Evolutionary conservation across 1,284 basidiomycete genomes (phyloP), one percentile per base, ranked within the genome.

Genomic region (Macrocystidia cucumis): DNA sequence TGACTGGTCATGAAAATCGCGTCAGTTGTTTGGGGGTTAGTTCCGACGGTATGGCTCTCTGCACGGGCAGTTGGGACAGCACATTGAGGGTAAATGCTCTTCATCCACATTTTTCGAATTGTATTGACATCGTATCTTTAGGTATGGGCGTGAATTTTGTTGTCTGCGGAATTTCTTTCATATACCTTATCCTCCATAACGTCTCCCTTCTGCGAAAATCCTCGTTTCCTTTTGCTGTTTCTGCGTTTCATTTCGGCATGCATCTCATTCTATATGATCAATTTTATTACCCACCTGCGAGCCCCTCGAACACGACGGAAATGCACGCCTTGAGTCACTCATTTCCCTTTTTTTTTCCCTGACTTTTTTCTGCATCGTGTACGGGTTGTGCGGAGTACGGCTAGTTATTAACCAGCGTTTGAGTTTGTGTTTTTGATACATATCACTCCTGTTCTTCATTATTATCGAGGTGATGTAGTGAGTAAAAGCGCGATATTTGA

Each of bases 1-100:
- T 99, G 42, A 89, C 91, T 22, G 95, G 93, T 9, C 96, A 98
- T 57, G 95, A 98, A 71, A 98, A 98, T 68, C 73, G 95, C 44
- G 92, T 98, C 46, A 90, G 86, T 52, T 98, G 93, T 68, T 67
- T 98, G 52, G 95, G 96, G 40, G 92, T 98, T 47, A 91, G 87
- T 51, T 78, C 84, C 25, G 93, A 98, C 54, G 95, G 95, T 31
- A 95, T 96, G 82, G 93, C 93, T 24, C 78, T 99, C 36, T 97
- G 92, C 71, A 98, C 96, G 25, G 95, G 95, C 40, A 89, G 83
- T 56, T 98, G 95, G 96, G 95, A 98, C 59, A 90, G 86, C 60
- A 87, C 91, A 43, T 79, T 97, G 59, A 83, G 91, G 80, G 90
- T 93, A 56, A 53, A 80, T 71, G 7, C 14, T 37, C 34, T 29